Percentiles rank a stretch among this genome's conserved stretches.
Evolutionary conservation across 352 stramenopile species (phyloP).

Genomic region (Globisporangium spinosum): DNA sequence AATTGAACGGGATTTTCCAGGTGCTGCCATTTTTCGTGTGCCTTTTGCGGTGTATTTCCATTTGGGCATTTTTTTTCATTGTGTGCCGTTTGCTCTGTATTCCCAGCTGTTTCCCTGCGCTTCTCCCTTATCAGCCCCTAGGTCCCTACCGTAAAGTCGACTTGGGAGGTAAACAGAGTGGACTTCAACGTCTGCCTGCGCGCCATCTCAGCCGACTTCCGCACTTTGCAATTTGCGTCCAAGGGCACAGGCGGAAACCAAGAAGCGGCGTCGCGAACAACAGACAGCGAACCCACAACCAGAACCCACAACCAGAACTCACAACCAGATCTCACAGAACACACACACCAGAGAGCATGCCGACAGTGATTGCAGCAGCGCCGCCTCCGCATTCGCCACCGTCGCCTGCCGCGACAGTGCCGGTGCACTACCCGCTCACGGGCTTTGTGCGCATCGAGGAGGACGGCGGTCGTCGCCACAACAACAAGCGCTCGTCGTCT

Average conservation of each 20-base stretch:
- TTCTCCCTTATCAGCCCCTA: neutral
- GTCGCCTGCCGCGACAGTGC: neutral
- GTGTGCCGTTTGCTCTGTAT: neutral
- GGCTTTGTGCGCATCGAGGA: slow-evolving; percentile 58
- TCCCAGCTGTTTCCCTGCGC: slow-evolving; percentile 3
- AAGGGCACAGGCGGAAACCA: neutral
- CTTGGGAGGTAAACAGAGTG: neutral
- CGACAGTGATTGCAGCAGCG: neutral
- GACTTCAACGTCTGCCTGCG: slow-evolving; percentile 4
- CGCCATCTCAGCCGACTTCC: neutral
- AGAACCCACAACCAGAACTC: too few relatives aligned
- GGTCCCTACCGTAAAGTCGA: neutral
- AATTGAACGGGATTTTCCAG: too few relatives aligned
- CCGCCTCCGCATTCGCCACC: neutral
- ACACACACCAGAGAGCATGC: neutral
- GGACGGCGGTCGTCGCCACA: slow-evolving; percentile 23
- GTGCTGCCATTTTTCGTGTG: too few relatives aligned
- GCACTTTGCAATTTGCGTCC: neutral
- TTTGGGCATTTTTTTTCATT: neutral
- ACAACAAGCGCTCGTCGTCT: neutral
- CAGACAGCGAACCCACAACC: neutral
- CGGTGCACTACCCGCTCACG: slow-evolving; percentile 23
- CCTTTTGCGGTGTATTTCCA: neutral
- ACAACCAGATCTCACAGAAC: too few relatives aligned
- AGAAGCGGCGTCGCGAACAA: neutral